Conservation (phyloP, 305 asterid species). For the Fraxinus paxiana region DNA sequence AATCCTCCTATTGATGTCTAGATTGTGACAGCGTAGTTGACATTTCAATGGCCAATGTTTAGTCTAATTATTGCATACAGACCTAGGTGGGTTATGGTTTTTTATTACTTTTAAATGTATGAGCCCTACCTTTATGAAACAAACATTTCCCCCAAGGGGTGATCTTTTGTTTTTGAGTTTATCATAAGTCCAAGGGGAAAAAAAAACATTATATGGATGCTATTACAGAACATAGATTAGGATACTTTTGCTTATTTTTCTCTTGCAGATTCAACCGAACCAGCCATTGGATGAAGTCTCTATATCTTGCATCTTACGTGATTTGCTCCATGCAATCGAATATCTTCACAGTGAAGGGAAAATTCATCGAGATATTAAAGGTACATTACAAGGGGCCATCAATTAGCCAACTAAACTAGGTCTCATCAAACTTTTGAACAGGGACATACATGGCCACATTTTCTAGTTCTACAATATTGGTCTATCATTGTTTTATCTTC, state of each 20-base stretch:
- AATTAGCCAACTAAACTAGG: constrained; percentile 16
- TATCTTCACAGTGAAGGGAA: constrained; percentile 94
- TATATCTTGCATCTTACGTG: constrained; percentile 85
- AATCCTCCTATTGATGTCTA: constrained; percentile 6
- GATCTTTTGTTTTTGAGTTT: neutral
- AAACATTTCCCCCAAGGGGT: neutral
- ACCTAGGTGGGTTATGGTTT: neutral
- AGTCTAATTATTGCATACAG: neutral
- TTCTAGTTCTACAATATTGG: neutral
- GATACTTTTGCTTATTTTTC: constrained; percentile 20
- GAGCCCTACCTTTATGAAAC: neutral
- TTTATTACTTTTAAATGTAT: neutral
- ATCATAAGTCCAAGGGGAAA: neutral
- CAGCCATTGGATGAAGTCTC: constrained; percentile 92
- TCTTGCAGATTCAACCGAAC: constrained; percentile 81
- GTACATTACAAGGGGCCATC: constrained; percentile 35
- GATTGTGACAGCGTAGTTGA: constrained; percentile 10
- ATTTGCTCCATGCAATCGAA: constrained; percentile 85
- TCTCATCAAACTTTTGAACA: constrained; percentile 12
- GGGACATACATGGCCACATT: neutral
- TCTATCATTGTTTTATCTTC: constrained; percentile 5
- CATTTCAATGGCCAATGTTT: neutral
- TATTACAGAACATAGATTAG: neutral
- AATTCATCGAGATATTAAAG: constrained; percentile 95
- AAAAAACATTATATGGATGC: neutral